Conservation (phyloP, 2,329 filamentous ascomycete species). For the Aspergillus sp. region DNA sequence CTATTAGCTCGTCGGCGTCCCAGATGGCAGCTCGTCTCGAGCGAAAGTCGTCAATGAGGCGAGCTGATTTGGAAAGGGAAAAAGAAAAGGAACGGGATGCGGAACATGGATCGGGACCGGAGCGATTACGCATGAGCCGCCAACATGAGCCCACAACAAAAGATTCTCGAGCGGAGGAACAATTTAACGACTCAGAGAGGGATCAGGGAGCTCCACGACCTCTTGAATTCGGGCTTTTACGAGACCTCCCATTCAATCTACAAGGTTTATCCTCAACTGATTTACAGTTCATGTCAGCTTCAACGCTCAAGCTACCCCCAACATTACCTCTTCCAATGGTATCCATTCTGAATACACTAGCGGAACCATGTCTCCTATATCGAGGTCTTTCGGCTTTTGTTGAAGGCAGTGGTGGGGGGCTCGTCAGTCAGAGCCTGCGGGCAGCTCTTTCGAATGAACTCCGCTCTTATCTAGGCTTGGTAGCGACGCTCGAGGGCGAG, state of each 20-base stretch:
- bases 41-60: constrained; percentile 26
- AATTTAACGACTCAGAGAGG: constrained; percentile 18
- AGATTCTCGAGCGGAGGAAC: constrained; percentile 19
- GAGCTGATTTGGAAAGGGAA: constrained; percentile 21
- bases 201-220: constrained; percentile 57
- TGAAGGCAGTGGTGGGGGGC: constrained; percentile 73
- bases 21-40: constrained; percentile 30
- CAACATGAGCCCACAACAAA: constrained; percentile 20
- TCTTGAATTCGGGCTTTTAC: constrained; percentile 65
- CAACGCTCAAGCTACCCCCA: constrained; percentile 71
- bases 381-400: constrained; percentile 77
- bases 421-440: constrained; percentile 89
- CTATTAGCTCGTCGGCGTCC: constrained; percentile 43
- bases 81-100: constrained; percentile 14
- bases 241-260: constrained; percentile 86
- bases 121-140: constrained; percentile 13
- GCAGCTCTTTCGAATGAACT: constrained; percentile 84
- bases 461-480: constrained; percentile 82
- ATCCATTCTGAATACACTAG: constrained; percentile 81
- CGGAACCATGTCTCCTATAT: constrained; percentile 93
- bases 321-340: constrained; percentile 81
- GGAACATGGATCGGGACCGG: constrained; percentile 19
- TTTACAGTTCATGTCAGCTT: constrained; percentile 69
- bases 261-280: constrained; percentile 89
- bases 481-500: constrained; percentile 89